phyloP scores from a whole-genome alignment of 768 basidiomycete species.

The Termitomyces sp. region DNA sequence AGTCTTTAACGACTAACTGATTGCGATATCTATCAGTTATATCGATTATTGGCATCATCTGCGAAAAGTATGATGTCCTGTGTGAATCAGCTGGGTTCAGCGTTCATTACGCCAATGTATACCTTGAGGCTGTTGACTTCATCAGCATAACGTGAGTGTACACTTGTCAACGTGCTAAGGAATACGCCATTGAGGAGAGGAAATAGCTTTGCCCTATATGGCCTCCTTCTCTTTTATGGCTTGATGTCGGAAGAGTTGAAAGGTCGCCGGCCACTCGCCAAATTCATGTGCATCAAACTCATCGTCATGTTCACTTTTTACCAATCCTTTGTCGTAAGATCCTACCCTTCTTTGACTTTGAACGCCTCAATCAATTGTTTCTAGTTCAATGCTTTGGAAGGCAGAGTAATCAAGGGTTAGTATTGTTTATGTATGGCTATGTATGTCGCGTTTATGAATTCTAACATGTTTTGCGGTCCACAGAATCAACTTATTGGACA shows the following conservation, averaged over 20 bases:
- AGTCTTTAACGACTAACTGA: neutral
- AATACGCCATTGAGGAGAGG: neutral
- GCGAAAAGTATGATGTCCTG: conserved; percentile 63
- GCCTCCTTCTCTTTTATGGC: conserved; percentile 78
- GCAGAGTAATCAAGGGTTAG: conserved; percentile 63
- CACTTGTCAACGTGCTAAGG: neutral
- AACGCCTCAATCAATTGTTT: neutral
- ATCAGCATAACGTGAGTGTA: conserved; percentile 69
- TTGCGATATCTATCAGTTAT: conserved; percentile 30
- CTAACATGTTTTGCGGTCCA: neutral
- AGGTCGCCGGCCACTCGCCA: conserved; percentile 73
- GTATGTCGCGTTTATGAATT: neutral
- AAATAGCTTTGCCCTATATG: conserved; percentile 77
- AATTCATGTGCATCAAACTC: conserved; percentile 85
- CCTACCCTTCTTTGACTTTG: neutral
- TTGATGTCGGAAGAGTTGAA: conserved; percentile 77
- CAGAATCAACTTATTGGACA: conserved; percentile 82
- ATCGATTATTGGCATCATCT: conserved; percentile 78
- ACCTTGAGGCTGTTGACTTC: conserved; percentile 72
- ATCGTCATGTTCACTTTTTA: conserved; percentile 91
- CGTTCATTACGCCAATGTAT: conserved; percentile 60
- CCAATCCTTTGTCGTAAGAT: conserved; percentile 68
- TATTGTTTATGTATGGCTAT: neutral
- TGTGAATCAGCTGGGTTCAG: conserved; percentile 64
- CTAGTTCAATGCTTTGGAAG: conserved; percentile 65